These are phyloP conservation scores for Nemophila menziesii DNA, from an alignment of 257 asterid species.

Conservation along the genomic window DNA sequence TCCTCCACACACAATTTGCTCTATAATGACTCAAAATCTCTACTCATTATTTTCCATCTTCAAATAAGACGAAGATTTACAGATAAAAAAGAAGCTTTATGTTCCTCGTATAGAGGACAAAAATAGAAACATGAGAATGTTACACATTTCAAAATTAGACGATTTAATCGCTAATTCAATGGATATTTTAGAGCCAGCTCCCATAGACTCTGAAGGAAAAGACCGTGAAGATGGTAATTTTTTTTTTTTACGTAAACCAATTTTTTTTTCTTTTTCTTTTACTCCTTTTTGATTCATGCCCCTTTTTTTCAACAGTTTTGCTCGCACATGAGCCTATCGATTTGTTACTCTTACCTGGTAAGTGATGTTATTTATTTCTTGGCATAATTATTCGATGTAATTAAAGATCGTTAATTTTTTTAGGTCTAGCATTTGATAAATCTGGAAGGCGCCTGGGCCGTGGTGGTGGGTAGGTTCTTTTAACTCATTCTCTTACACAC, in stretches of 20 bases:
- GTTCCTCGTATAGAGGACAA: slow-evolving; percentile 94
- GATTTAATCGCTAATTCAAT: slow-evolving; percentile 84
- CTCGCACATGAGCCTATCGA: slow-evolving; percentile 78
- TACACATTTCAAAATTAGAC: slow-evolving; percentile 57
- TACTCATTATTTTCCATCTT: slow-evolving; percentile 16
- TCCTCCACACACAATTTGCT: background rate
- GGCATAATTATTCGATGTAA: background rate
- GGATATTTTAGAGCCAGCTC: slow-evolving; percentile 83
- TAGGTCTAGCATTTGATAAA: slow-evolving; percentile 95
- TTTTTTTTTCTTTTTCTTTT: background rate
- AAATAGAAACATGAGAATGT: slow-evolving; percentile 90
- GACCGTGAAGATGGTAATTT: slow-evolving; percentile 76
- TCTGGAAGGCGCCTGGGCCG: slow-evolving; percentile 92
- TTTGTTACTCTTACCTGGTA: slow-evolving; percentile 83
- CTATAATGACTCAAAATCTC: background rate
- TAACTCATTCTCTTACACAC: background rate
- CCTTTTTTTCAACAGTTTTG: slow-evolving; percentile 50
- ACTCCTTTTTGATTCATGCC: background rate
- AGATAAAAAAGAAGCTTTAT: slow-evolving; percentile 61
- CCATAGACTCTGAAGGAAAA: slow-evolving; percentile 58
- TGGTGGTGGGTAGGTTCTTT: slow-evolving; percentile 82
- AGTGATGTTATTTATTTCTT: slow-evolving; percentile 12
- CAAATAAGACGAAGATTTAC: slow-evolving; percentile 37
- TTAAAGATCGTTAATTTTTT: background rate
- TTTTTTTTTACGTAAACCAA: background rate